Conservation (phyloP, 2,329 filamentous ascomycete genomes). For the Harringtonia lauricola region DNA sequence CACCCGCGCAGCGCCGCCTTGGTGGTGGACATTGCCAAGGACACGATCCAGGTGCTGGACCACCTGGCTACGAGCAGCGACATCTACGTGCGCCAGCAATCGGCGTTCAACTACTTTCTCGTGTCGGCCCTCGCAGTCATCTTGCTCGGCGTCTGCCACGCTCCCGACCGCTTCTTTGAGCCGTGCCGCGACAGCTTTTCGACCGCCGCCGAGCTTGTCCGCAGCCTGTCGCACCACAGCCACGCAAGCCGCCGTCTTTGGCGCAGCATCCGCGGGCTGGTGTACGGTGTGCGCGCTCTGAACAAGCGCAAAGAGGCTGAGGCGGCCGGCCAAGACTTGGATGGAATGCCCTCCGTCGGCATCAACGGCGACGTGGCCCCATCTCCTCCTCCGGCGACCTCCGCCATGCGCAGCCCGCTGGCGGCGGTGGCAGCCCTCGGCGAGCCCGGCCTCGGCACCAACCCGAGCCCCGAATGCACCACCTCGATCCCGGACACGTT, state of each 20-base stretch:
- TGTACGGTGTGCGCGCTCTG: background rate
- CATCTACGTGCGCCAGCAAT: slow-evolving; percentile 26
- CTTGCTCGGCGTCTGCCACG: slow-evolving; percentile 33
- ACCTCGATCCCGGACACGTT: background rate
- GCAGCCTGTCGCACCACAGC: slow-evolving; percentile 21
- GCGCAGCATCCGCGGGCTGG: slow-evolving; percentile 20
- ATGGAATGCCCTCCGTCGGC: too few relatives aligned
- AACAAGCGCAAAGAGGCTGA: background rate
- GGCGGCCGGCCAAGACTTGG: too few relatives aligned
- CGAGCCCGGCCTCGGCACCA: background rate
- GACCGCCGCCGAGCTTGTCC: slow-evolving; percentile 21
- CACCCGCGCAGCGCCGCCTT: slow-evolving; percentile 24
- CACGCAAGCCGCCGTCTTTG: slow-evolving; percentile 21
- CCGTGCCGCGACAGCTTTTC: slow-evolving; percentile 21
- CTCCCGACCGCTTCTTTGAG: slow-evolving; percentile 28
- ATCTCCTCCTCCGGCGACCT: too few relatives aligned
- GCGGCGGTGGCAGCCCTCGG: background rate
- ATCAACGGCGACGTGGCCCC: too few relatives aligned
- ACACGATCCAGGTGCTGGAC: slow-evolving; percentile 23
- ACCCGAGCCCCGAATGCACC: background rate
- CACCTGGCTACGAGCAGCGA: slow-evolving; percentile 24
- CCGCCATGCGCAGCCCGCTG: background rate
- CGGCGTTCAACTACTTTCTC: slow-evolving; percentile 29
- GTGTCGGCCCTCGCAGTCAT: slow-evolving; percentile 26
- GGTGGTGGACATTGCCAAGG: slow-evolving; percentile 26